Conservation (phyloP, 768 basidiomycete genomes). For the Suillus subaureus region DNA sequence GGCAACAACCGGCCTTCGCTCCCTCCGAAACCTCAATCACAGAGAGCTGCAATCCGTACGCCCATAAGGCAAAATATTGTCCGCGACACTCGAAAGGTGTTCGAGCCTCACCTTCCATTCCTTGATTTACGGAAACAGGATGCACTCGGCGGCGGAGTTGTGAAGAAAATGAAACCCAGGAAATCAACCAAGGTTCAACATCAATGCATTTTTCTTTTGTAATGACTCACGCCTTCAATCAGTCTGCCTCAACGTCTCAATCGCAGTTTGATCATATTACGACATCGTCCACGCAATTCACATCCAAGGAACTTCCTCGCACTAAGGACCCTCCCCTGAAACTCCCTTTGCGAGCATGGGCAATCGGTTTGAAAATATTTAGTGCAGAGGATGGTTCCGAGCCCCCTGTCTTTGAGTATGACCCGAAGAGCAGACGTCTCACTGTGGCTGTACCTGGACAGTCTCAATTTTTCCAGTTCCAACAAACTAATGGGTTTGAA, state of each 20-base stretch:
- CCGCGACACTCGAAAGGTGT: conserved; percentile 4
- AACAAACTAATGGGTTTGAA: not conserved
- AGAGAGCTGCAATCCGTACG: not conserved
- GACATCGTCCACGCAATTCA: conserved; percentile 32
- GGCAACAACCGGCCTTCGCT: conserved; percentile 18
- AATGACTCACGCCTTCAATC: not conserved
- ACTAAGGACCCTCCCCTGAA: conserved; percentile 7
- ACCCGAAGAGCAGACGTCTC: not conserved
- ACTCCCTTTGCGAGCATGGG: conserved; percentile 31
- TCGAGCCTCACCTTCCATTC: conserved; percentile 10
- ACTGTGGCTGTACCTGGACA: not conserved
- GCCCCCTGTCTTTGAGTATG: not conserved
- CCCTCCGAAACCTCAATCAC: not conserved
- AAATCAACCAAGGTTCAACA: conserved; percentile 22
- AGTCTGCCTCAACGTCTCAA: not conserved
- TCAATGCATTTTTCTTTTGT: not conserved
- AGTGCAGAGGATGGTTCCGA: not conserved
- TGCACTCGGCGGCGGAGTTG: not conserved
- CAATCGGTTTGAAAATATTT: conserved; percentile 22
- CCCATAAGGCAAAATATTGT: conserved; percentile 20
- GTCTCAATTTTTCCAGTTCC: not conserved
- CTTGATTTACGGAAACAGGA: conserved; percentile 13
- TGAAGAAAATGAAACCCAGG: conserved; percentile 28
- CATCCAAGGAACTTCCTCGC: not conserved
- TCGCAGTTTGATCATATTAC: conserved; percentile 22